These are phyloP conservation scores for Colletotrichum neosansevieriae DNA, from an alignment of 2,329 filamentous ascomycete species.

Conservation along the genomic window DNA sequence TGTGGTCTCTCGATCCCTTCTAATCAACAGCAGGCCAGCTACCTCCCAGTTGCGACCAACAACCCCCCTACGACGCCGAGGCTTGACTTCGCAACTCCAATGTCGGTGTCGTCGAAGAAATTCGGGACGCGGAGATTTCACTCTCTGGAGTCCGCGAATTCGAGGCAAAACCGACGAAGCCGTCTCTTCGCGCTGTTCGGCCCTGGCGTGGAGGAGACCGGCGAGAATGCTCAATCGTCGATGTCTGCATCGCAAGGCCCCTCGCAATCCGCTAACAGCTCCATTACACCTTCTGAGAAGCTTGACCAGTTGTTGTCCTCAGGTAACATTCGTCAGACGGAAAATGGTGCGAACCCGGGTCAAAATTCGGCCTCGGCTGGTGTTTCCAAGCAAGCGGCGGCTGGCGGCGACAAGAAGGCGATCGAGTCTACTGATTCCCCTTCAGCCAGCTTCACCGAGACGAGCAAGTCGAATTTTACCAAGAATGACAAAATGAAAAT, in stretches of 20 bases:
- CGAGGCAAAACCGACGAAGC: neutral
- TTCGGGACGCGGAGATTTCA: neutral
- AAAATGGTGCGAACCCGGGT: neutral
- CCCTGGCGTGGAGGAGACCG: neutral
- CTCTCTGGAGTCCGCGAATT: neutral
- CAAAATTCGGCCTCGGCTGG: neutral
- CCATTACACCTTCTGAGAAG: neutral
- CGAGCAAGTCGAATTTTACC: neutral
- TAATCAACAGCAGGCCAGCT: conserved; percentile 1
- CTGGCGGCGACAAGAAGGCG: neutral
- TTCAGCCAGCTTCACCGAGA: neutral
- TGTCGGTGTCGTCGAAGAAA: conserved; percentile 25
- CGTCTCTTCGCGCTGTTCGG: conserved; percentile 28
- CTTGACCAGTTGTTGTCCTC: neutral
- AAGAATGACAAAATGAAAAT: neutral
- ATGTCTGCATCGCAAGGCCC: neutral
- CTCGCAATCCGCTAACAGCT: neutral
- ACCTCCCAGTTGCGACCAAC: neutral
- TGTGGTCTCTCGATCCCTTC: conserved; percentile 2
- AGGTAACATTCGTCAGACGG: neutral
- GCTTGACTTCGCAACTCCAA: neutral
- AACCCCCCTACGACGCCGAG: neutral
- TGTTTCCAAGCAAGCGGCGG: neutral
- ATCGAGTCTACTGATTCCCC: neutral
- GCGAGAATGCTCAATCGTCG: neutral